Evolutionary conservation across 495 filamentous ascomycete genomes (phyloP), one percentile per base, ranked within the genome.

Genomic region (Aspergillus indologenus): DNA sequence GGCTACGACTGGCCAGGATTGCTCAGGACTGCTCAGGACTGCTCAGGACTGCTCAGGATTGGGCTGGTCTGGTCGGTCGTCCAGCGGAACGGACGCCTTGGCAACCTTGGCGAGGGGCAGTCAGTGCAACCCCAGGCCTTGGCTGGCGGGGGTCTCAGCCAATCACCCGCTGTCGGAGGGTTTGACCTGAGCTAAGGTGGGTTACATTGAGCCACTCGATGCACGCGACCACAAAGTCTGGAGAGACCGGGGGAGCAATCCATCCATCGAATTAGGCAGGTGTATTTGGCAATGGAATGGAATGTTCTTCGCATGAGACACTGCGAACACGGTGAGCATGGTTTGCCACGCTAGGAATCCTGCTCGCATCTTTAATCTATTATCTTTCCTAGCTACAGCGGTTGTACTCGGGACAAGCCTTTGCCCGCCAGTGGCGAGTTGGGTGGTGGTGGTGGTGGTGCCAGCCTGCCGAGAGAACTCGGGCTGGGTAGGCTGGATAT

Each of bases 101-200:
- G 58, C 61, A 57, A 15, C 1, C 48, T 51, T 66, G 66, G 58
- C 61, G 57, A 58, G 61, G 45, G 64, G 45, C 49, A 29, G 53
- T 22, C 49, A 61, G 47, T 65, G 66, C 63, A 66, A 62, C 61
- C 46, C 56, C 31, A 58, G 3, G 18, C 61, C 55, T 57, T 57
- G 55, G 48, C 23, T 19, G 22, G 23, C 23, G 29, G 48, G 48
- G 23, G 15, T 17, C 15, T 40, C 34, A 40, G 9, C 48, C 48
- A 51, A 51, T 51, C 14, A 17, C 23, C 0, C 1, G 14, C 14
- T 0, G 1, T 22, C 48, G 48, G 48, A 51, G 15, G 48, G 6
- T 6, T 51, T 24, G 15, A 29, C 47, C 47, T 50, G 47, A 29
- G 26, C 21, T 5, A 22, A 22, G 22, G 22, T 50, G 15, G 21